Evolutionary conservation across 352 stramenopile genomes (phyloP).

Genomic region (Phytophthora palmivora): DNA sequence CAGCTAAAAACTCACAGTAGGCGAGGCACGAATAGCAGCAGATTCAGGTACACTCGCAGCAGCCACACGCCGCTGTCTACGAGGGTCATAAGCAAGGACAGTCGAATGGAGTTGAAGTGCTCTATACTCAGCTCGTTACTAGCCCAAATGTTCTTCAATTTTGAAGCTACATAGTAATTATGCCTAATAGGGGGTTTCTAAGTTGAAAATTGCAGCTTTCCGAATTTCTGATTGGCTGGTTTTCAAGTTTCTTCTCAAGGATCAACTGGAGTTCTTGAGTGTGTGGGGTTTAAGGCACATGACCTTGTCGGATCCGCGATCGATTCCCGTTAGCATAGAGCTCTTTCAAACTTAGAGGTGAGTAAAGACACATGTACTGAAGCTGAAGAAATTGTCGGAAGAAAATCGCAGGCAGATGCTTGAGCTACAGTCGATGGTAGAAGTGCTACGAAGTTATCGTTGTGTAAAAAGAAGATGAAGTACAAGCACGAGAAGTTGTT

Average conservation of each 20-base stretch:
- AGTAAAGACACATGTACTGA: neutral
- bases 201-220: no score
- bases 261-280: no score
- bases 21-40: slow-evolving; percentile 73
- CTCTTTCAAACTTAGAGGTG: neutral
- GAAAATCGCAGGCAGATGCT: slow-evolving; percentile 3
- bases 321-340: no score
- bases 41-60: slow-evolving; percentile 60
- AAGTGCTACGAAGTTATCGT: neutral
- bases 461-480: slow-evolving; percentile 8
- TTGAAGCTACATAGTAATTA: no score
- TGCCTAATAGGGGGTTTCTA: no score
- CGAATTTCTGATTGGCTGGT: no score
- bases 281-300: no score
- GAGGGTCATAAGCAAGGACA: slow-evolving; percentile 26
- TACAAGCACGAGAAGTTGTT: slow-evolving; percentile 1
- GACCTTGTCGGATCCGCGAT: no score
- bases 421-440: neutral
- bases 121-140: no score
- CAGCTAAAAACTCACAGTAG: slow-evolving; percentile 55
- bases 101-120: no score
- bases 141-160: no score
- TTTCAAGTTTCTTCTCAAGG: no score
- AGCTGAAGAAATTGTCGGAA: slow-evolving; percentile 1
- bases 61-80: slow-evolving; percentile 53